phyloP scores from a whole-genome alignment of 179 eudicot genomes.

The Camellia oleifera region DNA sequence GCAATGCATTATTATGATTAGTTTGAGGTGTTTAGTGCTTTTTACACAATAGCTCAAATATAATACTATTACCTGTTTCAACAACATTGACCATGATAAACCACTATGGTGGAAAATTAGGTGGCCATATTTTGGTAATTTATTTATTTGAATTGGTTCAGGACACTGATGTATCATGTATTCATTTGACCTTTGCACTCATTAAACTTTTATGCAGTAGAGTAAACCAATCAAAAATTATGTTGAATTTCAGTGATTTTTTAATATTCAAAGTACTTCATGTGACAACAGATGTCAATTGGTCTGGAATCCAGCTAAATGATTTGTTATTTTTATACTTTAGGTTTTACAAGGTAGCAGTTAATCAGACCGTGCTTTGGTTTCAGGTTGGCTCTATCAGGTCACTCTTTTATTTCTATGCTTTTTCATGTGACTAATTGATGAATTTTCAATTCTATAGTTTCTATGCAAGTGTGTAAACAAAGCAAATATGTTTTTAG shows the following conservation, averaged over 20 bases:
- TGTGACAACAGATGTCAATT: too few relatives aligned
- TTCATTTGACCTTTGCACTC: neutral
- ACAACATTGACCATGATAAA: neutral
- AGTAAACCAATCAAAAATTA: neutral
- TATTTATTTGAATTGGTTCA: neutral
- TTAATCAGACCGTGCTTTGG: constrained; percentile 87
- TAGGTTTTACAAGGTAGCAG: constrained; percentile 87
- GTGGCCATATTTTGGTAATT: neutral
- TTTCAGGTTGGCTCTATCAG: constrained; percentile 98
- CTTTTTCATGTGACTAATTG: neutral
- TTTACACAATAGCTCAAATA: neutral
- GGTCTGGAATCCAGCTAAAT: too few relatives aligned
- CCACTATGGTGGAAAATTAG: neutral
- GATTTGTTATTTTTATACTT: constrained; percentile 15
- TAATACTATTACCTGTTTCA: neutral
- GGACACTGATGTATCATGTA: neutral
- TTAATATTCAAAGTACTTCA: too few relatives aligned
- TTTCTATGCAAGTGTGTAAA: neutral
- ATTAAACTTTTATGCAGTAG: neutral
- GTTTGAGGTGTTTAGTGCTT: neutral
- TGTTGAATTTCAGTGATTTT: neutral
- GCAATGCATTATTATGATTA: neutral
- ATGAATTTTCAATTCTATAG: neutral
- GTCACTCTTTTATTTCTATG: constrained; percentile 35
- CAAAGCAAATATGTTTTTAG: neutral